These are phyloP conservation scores for Fusarium camptoceras DNA, from an alignment of 2,329 filamentous ascomycete species.

Conservation along the genomic window DNA sequence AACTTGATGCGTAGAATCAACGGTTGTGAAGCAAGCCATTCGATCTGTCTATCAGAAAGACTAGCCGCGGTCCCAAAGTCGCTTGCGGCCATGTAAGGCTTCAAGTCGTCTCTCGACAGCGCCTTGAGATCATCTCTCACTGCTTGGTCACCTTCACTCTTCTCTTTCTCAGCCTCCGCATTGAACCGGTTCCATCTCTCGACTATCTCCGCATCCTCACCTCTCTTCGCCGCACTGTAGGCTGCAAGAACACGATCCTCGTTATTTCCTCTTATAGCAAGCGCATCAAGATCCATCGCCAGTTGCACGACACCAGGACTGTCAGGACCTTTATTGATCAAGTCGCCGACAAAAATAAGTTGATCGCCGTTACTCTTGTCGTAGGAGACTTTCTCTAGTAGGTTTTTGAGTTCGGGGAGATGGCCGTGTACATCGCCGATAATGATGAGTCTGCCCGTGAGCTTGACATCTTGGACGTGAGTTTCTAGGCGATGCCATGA, in stretches of 20 bases:
- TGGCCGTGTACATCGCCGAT: conserved; percentile 93
- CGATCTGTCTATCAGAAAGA: conserved; percentile 19
- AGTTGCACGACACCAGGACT: conserved; percentile 80
- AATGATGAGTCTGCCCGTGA: conserved; percentile 61
- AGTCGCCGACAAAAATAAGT: conserved; percentile 78
- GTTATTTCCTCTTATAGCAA: conserved; percentile 86
- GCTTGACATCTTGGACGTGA: conserved; percentile 1
- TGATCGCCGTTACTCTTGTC: conserved; percentile 66
- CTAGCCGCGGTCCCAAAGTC: conserved; percentile 33
- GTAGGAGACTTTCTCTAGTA: conserved; percentile 77
- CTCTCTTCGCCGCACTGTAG: conserved; percentile 17
- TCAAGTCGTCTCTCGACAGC: conserved; percentile 14
- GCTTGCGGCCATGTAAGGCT: conserved; percentile 29
- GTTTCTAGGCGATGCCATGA: conserved; percentile 4
- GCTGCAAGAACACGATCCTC: conserved; percentile 80
- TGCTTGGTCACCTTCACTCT: neutral
- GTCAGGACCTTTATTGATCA: conserved; percentile 86
- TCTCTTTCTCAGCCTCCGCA: neutral
- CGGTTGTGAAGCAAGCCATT: conserved; percentile 27
- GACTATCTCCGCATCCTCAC: neutral
- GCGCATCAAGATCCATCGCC: conserved; percentile 75
- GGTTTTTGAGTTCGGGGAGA: conserved; percentile 68
- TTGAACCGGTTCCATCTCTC: neutral
- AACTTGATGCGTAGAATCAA: conserved; percentile 33
- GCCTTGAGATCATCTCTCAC: neutral